phyloP scores from a whole-genome alignment of 176 grass and related monocot genomes.

The Zizania latifolia region DNA sequence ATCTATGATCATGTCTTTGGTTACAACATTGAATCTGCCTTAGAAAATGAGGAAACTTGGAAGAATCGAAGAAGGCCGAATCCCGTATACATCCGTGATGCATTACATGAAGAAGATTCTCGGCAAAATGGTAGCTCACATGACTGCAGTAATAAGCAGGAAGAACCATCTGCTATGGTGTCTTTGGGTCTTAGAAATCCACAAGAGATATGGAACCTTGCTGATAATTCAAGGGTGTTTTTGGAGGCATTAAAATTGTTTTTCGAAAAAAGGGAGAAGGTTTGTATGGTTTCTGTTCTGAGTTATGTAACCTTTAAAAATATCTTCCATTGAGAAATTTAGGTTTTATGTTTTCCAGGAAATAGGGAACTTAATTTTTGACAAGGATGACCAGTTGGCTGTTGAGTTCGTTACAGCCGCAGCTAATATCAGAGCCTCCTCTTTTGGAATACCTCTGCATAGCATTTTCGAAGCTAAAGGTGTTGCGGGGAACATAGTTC shows the following conservation, averaged over 20 bases:
- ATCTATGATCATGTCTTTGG: conserved; percentile 97
- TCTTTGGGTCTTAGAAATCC: conserved; percentile 74
- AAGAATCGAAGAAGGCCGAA: conserved; percentile 67
- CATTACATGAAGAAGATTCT: conserved; percentile 40
- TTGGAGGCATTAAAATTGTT: conserved; percentile 83
- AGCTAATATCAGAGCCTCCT: conserved; percentile 94
- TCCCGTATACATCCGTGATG: conserved; percentile 63
- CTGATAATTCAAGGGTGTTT: conserved; percentile 89
- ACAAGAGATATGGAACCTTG: conserved; percentile 84
- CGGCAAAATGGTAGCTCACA: conserved; percentile 47
- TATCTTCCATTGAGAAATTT: background rate
- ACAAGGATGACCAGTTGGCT: conserved; percentile 96
- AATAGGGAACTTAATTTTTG: conserved; percentile 79
- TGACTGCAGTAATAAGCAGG: conserved; percentile 26
- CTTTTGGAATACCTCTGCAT: conserved; percentile 89
- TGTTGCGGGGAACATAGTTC: conserved; percentile 98
- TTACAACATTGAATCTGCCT: conserved; percentile 72
- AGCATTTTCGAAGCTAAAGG: conserved; percentile 98
- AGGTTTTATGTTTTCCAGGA: conserved; percentile 46
- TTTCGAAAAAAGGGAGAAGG: conserved; percentile 82
- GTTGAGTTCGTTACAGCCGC: conserved; percentile 93
- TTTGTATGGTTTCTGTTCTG: conserved; percentile 1
- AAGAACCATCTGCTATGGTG: conserved; percentile 60
- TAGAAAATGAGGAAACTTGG: conserved; percentile 92
- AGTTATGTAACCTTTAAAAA: background rate